phyloP scores from a whole-genome alignment of 2,329 filamentous ascomycete species.

The Fusarium sp. region DNA sequence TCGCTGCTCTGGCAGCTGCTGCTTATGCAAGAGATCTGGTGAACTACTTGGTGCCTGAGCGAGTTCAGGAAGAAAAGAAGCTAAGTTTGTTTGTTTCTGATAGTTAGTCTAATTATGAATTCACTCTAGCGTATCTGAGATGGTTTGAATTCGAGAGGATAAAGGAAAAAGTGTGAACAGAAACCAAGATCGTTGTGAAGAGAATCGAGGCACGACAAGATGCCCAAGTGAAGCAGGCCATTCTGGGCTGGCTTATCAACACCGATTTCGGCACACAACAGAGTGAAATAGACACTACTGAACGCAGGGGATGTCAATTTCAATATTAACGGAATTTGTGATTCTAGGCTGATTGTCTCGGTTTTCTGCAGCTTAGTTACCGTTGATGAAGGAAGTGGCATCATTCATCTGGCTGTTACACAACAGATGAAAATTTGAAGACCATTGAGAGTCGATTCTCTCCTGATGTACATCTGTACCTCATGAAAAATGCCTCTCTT shows the following conservation, averaged over 20 bases:
- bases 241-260: neutral
- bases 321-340: no score
- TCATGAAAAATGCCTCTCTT: no score
- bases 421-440: no score
- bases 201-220: neutral
- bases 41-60: neutral
- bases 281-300: neutral
- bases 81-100: neutral
- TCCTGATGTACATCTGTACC: no score
- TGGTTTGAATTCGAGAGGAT: neutral
- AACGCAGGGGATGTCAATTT: no score
- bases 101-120: neutral
- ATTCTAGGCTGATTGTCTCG: no score
- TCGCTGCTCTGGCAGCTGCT: constrained; percentile 48
- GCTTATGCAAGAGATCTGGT: constrained; percentile 32
- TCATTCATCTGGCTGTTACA: no score
- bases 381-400: no score
- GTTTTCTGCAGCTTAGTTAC: no score
- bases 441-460: no score
- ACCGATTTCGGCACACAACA: neutral
- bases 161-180: neutral
- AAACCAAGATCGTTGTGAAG: neutral
- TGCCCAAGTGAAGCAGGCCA: neutral
- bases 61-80: neutral
- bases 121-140: neutral